Conservation (phyloP, 768 basidiomycete genomes). For the Suillus sp. region DNA sequence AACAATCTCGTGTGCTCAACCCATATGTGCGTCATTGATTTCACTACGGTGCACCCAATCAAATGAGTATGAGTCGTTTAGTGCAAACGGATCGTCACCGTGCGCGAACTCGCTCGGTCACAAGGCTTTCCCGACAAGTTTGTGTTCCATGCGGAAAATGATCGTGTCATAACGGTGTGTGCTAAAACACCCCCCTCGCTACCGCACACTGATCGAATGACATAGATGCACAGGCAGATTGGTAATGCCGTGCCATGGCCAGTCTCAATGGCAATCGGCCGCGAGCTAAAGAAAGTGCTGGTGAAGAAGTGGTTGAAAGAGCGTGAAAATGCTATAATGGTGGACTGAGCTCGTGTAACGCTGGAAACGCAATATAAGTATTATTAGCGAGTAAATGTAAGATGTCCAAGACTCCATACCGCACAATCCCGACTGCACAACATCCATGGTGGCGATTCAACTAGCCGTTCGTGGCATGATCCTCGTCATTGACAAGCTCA, state of each 20-base stretch:
- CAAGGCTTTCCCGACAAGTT: constrained; percentile 84
- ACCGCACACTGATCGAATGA: constrained; percentile 4
- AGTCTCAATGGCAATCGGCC: constrained; percentile 63
- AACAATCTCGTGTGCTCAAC: constrained; percentile 70
- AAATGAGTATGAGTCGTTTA: constrained; percentile 26
- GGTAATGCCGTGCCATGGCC: constrained; percentile 80
- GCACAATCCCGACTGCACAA: background rate
- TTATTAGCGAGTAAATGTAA: background rate
- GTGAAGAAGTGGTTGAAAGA: constrained; percentile 53
- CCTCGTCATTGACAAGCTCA: constrained; percentile 48
- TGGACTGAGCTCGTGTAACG: constrained; percentile 29
- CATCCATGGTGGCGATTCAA: background rate
- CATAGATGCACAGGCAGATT: constrained; percentile 77
- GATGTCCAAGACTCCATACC: background rate
- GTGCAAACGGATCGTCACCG: constrained; percentile 71
- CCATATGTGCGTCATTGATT: constrained; percentile 51
- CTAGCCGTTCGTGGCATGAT: background rate
- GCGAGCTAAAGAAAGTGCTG: constrained; percentile 54
- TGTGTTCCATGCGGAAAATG: constrained; percentile 52
- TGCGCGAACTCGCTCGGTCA: constrained; percentile 76
- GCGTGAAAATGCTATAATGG: constrained; percentile 37
- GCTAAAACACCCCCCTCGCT: background rate
- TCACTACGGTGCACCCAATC: no score
- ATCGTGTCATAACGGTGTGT: constrained; percentile 64
- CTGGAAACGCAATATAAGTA: background rate